Conservation (phyloP, 2,329 filamentous ascomycete genomes). For the Cercospora sojina region DNA sequence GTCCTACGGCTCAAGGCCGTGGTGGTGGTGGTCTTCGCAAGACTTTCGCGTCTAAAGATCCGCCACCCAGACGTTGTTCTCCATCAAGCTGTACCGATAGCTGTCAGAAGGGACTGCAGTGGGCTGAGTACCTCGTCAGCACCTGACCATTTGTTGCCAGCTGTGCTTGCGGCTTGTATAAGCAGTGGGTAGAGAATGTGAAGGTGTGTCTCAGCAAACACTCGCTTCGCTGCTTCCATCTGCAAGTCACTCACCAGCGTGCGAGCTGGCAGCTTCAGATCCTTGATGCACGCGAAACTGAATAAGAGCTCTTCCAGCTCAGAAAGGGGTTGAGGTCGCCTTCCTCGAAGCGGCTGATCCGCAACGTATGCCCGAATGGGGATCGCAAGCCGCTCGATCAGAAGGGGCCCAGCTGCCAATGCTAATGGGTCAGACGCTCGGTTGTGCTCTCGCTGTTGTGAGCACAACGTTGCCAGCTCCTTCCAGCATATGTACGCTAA, state of each 20-base stretch:
- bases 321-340: conserved; percentile 81
- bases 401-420: conserved; percentile 71
- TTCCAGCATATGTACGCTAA: conserved; percentile 81
- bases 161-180: conserved; percentile 62
- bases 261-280: conserved; percentile 61
- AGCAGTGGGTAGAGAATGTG: conserved; percentile 77
- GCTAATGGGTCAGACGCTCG: conserved; percentile 63
- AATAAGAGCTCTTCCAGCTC: conserved; percentile 77
- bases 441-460: conserved; percentile 9
- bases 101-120: conserved; percentile 44
- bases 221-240: conserved; percentile 3
- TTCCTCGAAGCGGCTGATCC: conserved; percentile 84
- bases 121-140: conserved; percentile 49
- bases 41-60: neutral
- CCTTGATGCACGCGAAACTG: conserved; percentile 65
- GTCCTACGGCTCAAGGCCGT: neutral
- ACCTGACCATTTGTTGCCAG: conserved; percentile 59
- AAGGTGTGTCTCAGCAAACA: conserved; percentile 65
- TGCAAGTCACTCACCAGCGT: conserved; percentile 41
- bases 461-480: conserved; percentile 58
- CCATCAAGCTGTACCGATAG: neutral
- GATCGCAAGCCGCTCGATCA: conserved; percentile 78
- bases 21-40: neutral
- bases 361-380: conserved; percentile 82
- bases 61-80: neutral